Conservation (phyloP, 805 yeast genomes). For the Pichia cephalocereana region DNA sequence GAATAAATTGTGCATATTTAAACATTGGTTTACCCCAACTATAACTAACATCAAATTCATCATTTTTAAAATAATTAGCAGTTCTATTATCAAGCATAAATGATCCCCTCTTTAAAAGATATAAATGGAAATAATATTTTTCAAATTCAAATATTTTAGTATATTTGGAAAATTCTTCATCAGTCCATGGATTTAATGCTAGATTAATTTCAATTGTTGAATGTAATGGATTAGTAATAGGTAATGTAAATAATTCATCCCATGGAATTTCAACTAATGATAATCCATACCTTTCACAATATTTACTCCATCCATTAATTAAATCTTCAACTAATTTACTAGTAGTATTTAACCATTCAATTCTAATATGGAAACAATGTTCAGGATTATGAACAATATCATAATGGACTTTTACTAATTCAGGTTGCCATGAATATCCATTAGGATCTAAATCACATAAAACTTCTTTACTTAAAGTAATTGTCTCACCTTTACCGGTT, state of each 20-base stretch:
- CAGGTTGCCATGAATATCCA: slow-evolving; percentile 65
- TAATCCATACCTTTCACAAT: slow-evolving; percentile 80
- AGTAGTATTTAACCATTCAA: slow-evolving; percentile 91
- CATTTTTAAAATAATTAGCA: slow-evolving; percentile 45
- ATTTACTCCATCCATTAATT: slow-evolving; percentile 65
- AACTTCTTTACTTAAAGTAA: slow-evolving; percentile 59
- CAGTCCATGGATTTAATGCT: slow-evolving; percentile 64
- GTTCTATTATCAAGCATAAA: slow-evolving; percentile 79
- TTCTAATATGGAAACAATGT: slow-evolving; percentile 82
- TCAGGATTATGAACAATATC: slow-evolving; percentile 91
- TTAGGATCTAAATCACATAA: slow-evolving; percentile 69
- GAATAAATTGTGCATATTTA: slow-evolving; percentile 82
- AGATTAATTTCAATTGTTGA: slow-evolving; percentile 65
- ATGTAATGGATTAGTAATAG: slow-evolving; percentile 76
- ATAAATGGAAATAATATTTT: slow-evolving; percentile 69
- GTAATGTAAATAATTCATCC: slow-evolving; percentile 72
- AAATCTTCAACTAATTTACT: slow-evolving; percentile 77
- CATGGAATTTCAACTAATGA: slow-evolving; percentile 83
- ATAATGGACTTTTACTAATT: slow-evolving; percentile 72
- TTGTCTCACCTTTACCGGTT: slow-evolving; percentile 15
- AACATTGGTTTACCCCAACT: slow-evolving; percentile 89
- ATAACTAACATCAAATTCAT: slow-evolving; percentile 57
- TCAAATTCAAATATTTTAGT: slow-evolving; percentile 36
- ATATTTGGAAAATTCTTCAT: slow-evolving; percentile 37
- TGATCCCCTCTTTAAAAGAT: slow-evolving; percentile 57